Evolutionary conservation across 2,329 filamentous ascomycete genomes (phyloP).

Genomic region (Karstenula rhodostoma): DNA sequence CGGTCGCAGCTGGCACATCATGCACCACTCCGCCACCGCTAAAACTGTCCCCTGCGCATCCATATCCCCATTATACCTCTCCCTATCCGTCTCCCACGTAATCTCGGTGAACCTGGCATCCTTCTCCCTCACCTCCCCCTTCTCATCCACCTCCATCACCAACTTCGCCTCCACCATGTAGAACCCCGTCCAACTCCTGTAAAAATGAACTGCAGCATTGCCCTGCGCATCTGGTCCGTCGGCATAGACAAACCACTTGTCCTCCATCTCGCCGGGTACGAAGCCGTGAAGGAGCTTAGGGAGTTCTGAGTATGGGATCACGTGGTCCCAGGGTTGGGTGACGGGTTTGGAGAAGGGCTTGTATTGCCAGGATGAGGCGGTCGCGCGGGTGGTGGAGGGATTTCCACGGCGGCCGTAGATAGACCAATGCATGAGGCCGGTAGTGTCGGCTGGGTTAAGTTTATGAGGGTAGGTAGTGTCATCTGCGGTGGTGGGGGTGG

Average conservation of each 20-base stretch:
- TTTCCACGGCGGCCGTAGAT: neutral
- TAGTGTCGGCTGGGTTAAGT: too few relatives aligned
- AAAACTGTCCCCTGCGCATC: neutral
- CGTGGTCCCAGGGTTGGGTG: conserved; percentile 2
- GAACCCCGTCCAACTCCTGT: neutral
- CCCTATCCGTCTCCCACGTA: conserved; percentile 3
- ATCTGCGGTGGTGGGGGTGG: too few relatives aligned
- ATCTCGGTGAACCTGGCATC: conserved; percentile 1
- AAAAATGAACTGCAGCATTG: neutral
- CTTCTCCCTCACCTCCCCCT: neutral
- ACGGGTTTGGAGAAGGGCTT: neutral
- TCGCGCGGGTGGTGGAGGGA: neutral
- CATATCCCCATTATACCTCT: neutral
- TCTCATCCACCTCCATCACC: neutral
- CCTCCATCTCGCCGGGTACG: conserved; percentile 1
- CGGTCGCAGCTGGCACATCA: neutral
- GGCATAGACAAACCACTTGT: conserved; percentile 15
- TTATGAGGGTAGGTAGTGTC: too few relatives aligned
- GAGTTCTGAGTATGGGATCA: neutral
- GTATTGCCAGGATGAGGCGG: neutral
- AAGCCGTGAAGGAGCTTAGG: neutral
- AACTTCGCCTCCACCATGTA: neutral
- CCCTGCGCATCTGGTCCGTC: conserved; percentile 11
- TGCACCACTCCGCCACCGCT: neutral
- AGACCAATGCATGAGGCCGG: neutral